phyloP scores from a whole-genome alignment of 495 filamentous ascomycete species.

The Lasiosphaeria hispida region DNA sequence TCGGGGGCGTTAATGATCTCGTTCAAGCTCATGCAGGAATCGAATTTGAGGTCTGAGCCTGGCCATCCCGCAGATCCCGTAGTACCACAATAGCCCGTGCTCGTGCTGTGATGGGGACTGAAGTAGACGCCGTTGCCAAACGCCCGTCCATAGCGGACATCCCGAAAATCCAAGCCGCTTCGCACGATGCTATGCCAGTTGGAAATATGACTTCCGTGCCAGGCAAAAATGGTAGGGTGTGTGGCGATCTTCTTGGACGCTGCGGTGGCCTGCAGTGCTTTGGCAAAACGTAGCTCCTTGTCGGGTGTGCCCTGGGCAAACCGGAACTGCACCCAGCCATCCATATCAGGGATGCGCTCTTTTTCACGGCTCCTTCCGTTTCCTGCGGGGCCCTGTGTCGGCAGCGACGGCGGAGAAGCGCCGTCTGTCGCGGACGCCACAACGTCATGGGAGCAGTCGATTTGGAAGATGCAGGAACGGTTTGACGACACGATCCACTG shows the following conservation, averaged over 20 bases:
- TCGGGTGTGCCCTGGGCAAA: conserved; percentile 88
- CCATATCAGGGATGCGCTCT: conserved; percentile 63
- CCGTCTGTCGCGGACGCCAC: not conserved
- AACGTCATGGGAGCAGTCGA: conserved; percentile 17
- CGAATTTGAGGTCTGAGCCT: conserved; percentile 58
- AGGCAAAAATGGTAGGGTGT: conserved; percentile 76
- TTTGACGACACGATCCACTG: conserved; percentile 93
- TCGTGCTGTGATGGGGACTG: conserved; percentile 55
- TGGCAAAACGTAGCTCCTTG: conserved; percentile 79
- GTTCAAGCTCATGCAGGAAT: conserved; percentile 68
- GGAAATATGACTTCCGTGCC: conserved; percentile 70
- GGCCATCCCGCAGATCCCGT: conserved; percentile 51
- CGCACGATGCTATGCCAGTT: conserved; percentile 95
- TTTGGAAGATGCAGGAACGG: conserved; percentile 76
- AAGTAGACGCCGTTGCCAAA: conserved; percentile 85
- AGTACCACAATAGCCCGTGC: conserved; percentile 51
- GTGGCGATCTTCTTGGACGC: conserved; percentile 32
- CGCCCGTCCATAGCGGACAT: conserved; percentile 60
- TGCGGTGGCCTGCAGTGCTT: conserved; percentile 54
- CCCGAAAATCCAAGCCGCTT: conserved; percentile 71
- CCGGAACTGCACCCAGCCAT: conserved; percentile 74
- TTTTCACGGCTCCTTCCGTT: conserved; percentile 23
- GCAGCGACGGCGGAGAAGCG: no score
- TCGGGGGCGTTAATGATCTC: conserved; percentile 79
- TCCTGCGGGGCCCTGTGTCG: conserved; percentile 3